Evolutionary conservation across 2,329 filamentous ascomycete species (phyloP), one percentile per base, ranked within the genome.

Genomic region (Fusarium solani-melongenae): DNA sequence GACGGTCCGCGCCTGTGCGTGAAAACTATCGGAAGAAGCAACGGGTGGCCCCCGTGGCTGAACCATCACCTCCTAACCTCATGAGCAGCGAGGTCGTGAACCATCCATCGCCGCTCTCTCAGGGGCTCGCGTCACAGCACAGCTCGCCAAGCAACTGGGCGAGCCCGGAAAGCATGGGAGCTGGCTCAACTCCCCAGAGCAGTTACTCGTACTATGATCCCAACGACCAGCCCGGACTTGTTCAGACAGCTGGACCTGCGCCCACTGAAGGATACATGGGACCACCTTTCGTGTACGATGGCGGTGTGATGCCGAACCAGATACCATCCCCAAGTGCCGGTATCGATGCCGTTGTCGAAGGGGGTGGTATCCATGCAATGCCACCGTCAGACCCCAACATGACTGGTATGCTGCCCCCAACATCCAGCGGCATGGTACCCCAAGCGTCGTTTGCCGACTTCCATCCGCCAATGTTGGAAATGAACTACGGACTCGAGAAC

Each of bases 1-100:
- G 81, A 33, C 65, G 80, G 12, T 77, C 77, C 4, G 53, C 60
- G 15, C 41, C 63, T 6, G 27, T 31, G 20, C 58, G 70, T 1
- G 67, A 68, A 2, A 67, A 59, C 5, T 12, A 57, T 14, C 66
- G 75, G 6, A 75, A 69, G 56, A 67, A 70, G 27, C 72, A 75
- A 33, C 62, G 73, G 8, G 20, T 66, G 11, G 39, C 49, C 3
- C 29, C 49, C 10, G 57, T 24, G 12, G 20, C 65, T 27, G 51
- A 44, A 20, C 41, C 39, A 22, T 38, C 49, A 11, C 41, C 31
- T 2, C 36, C n/a, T 34, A 61, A 14, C 17, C 44, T 33, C 15
- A 6, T 27, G 5, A 7, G 24, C n/a, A 53, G 29, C 20, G 63
- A 71, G 9, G 15, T 27, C 20, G 51, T n/a, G 4, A 63, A 39